A percentile compares a stretch with the other conserved stretches of the same genome.
These are phyloP conservation scores for Favolaschia claudopus DNA, from an alignment of 768 basidiomycete species.

Conservation along the genomic window DNA sequence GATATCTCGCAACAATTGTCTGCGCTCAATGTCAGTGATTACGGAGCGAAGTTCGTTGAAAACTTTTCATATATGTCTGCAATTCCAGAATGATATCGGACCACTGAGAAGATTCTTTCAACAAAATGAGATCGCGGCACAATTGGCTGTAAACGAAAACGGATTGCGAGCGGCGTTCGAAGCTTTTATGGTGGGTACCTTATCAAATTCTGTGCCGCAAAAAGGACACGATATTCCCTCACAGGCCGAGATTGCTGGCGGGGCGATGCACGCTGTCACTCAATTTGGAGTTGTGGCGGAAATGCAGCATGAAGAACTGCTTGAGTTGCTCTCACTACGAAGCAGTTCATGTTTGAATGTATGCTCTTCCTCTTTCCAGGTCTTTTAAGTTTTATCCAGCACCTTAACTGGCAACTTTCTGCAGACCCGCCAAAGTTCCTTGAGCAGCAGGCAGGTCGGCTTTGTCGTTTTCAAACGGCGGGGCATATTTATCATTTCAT, in stretches of 20 bases:
- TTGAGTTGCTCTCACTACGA: background rate
- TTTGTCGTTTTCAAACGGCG: too few species aligned
- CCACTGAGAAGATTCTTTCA: background rate
- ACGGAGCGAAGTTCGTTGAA: too few species aligned
- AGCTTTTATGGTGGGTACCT: background rate
- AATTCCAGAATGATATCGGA: background rate
- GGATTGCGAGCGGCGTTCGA: background rate
- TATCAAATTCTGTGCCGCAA: too few species aligned
- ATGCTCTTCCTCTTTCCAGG: background rate
- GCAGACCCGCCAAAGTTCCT: background rate
- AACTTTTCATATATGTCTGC: background rate
- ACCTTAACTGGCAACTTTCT: too few species aligned
- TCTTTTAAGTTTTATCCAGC: background rate
- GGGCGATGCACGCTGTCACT: background rate
- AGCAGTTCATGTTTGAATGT: background rate
- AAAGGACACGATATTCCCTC: background rate
- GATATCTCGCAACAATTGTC: too few species aligned
- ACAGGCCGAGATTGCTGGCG: background rate
- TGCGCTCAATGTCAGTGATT: too few species aligned
- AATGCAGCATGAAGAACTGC: background rate
- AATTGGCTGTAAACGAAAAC: background rate
- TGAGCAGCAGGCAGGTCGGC: background rate
- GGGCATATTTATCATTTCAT: too few species aligned
- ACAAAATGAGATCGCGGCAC: background rate
- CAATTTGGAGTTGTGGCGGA: background rate